Evolutionary conservation across 2,329 filamentous ascomycete genomes (phyloP).

Genomic region (Akanthomyces muscarius): DNA sequence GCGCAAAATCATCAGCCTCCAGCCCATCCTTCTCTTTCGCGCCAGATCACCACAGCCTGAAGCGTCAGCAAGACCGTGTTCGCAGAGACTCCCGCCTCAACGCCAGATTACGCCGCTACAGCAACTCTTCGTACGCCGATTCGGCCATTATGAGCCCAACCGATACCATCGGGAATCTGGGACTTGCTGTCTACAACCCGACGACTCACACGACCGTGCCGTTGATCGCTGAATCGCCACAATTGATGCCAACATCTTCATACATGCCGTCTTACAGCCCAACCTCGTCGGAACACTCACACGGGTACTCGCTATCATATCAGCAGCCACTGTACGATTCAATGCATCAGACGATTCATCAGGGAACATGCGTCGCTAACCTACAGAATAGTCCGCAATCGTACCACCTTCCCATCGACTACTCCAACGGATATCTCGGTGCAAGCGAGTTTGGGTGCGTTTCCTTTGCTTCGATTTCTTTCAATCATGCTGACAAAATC

Average conservation of each 20-base stretch:
- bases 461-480: neutral
- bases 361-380: neutral
- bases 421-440: conserved; percentile 28
- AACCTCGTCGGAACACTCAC: conserved; percentile 42
- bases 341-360: no score
- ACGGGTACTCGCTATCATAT: conserved; percentile 32
- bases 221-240: conserved; percentile 47
- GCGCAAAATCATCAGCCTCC: conserved; percentile 48
- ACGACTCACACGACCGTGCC: conserved; percentile 45
- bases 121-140: conserved; percentile 42
- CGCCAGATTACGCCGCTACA: conserved; percentile 47
- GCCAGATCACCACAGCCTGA: conserved; percentile 58
- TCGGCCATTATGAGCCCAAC: conserved; percentile 31
- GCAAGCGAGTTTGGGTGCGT: conserved; percentile 10
- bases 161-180: conserved; percentile 40
- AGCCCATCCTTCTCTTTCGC: conserved; percentile 54
- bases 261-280: conserved; percentile 50
- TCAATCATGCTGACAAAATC: neutral
- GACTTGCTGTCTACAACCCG: conserved; percentile 49
- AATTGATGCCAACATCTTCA: conserved; percentile 37
- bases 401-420: conserved; percentile 45
- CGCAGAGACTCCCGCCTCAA: conserved; percentile 55
- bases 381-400: conserved; percentile 4
- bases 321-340: conserved; percentile 34
- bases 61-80: conserved; percentile 56